Base-by-base conservation (phyloP, 2,329 filamentous ascomycete species). In the Aspergillus fijiensis region DNA sequence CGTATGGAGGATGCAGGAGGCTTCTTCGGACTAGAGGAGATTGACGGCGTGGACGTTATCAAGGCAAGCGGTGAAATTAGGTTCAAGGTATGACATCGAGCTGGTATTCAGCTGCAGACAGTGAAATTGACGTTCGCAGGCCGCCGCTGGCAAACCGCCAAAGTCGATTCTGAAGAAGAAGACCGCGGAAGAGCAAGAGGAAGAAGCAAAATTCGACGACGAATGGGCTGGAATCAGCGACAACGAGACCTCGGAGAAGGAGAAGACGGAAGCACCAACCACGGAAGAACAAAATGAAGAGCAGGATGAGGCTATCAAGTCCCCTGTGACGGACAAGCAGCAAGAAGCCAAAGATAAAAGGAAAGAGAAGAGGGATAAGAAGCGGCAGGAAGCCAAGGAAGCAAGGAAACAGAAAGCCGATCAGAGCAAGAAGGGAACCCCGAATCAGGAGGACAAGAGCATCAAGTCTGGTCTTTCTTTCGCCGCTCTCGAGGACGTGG, bases 11-110 rank as follows among this genome's bases (percentile, higher is more conserved):
- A 97, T 77, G 91, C 91, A n/a, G 92, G 96, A 65, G 95, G 95
- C 0, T 97, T 99, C 74, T 96, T 89, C 69, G 92, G 91, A 0
- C 79, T 99, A 1, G 92, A 99, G 70, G 93, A 98, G 70, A 89
- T 98, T 51, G 91, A 96, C 16, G 92, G 91, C 55, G 91, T 99
- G 1, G 90, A 96, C 31, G 83, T 99, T n/a, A 80, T 96, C 48
- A 85, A 84, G 63, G 87, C 86, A 7, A 78, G 82, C 55, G 82
- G 79, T 39, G 68, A 76, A 42, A 57, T 81, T 47, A 71, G 73
- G 58, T 81, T 79, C 63, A 76, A 76, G 73, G 79, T 79, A 71
- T 29, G 65, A 19, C 4, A 19, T 29, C 5, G 19, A 25, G 27
- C 19, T 52, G 7, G 49, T 10, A 25, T 45, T 48, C n/a, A 21